Percentiles rank a stretch among this genome's conserved stretches.
phyloP scores from a whole-genome alignment of 441 rosid genomes.

The Macaranga tanarius region DNA sequence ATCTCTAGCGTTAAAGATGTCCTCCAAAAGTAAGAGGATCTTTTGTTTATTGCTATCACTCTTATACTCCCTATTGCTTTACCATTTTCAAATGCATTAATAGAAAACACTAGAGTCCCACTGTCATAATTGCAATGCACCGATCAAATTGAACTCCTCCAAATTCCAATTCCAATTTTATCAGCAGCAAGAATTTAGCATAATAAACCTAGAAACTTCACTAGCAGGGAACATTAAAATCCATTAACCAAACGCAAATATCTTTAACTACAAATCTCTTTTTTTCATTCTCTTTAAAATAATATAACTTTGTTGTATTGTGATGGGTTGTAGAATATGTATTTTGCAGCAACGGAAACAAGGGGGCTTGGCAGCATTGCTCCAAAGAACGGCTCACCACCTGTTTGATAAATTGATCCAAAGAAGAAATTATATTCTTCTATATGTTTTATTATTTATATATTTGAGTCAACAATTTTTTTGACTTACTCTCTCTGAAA shows the following conservation, averaged over 20 bases:
- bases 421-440: too few relatives aligned
- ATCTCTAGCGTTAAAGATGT: constrained; percentile 23
- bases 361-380: too few relatives aligned
- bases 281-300: too few relatives aligned
- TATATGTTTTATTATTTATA: too few relatives aligned
- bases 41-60: constrained; percentile 14
- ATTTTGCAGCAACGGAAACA: too few relatives aligned
- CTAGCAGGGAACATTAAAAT: not conserved
- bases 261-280: constrained; percentile 21
- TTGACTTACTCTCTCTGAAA: too few relatives aligned
- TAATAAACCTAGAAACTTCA: constrained; percentile 2
- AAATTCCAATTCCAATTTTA: not conserved
- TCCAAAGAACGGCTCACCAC: too few relatives aligned
- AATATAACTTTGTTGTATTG: too few relatives aligned
- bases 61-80: constrained; percentile 10
- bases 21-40: constrained; percentile 14
- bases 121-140: constrained; percentile 6
- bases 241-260: constrained; percentile 24
- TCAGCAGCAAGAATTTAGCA: not conserved
- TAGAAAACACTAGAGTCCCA: constrained; percentile 18
- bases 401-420: too few relatives aligned
- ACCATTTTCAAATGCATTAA: constrained; percentile 18
- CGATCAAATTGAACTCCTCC: constrained; percentile 10
- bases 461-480: too few relatives aligned
- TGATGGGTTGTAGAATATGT: too few relatives aligned